A percentile compares a stretch with the other conserved stretches of the same genome.
These are phyloP conservation scores for Suhomyces kilbournensis DNA, from an alignment of 805 yeast genomes.

Conservation along the genomic window DNA sequence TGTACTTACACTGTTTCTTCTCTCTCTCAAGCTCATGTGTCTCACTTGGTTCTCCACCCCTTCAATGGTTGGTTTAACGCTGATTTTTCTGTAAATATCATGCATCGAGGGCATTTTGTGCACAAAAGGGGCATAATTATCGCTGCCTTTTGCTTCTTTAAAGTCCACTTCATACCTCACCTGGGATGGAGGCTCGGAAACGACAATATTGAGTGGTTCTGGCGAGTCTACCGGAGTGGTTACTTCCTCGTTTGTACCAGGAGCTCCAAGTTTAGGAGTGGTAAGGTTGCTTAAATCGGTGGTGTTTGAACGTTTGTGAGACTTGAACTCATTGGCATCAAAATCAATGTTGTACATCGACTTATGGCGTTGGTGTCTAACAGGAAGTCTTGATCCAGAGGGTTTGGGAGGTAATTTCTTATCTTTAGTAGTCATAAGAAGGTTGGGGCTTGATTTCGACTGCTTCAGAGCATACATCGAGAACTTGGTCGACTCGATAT, in stretches of 20 bases:
- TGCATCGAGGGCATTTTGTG: constrained; percentile 8
- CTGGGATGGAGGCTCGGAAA: constrained; percentile 38
- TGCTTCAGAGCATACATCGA: constrained; percentile 14
- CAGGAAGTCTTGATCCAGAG: constrained; percentile 14
- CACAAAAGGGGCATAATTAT: constrained; percentile 7
- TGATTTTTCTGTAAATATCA: constrained; percentile 7
- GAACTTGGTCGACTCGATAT: constrained; percentile 22
- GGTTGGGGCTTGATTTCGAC: constrained; percentile 13
- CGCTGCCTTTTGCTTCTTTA: constrained; percentile 23
- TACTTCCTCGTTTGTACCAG: no score
- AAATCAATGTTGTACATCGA: constrained; percentile 36
- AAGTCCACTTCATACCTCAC: constrained; percentile 41
- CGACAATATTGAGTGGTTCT: constrained; percentile 16
- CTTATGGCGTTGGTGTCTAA: constrained; percentile 37
- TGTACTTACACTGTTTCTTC: constrained; percentile 10
- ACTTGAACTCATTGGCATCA: constrained; percentile 3
- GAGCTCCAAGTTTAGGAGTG: neutral
- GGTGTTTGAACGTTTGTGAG: constrained; percentile 7
- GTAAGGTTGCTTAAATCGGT: constrained; percentile 7
- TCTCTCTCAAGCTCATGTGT: neutral
- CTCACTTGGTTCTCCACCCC: neutral
- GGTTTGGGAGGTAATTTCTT: constrained; percentile 4
- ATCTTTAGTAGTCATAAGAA: neutral
- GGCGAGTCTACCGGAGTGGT: neutral
- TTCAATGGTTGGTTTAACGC: constrained; percentile 3